Evolutionary conservation across 2,329 filamentous ascomycete genomes (phyloP), one percentile per base, ranked within the genome.

Genomic region (Colletotrichum falcatum): DNA sequence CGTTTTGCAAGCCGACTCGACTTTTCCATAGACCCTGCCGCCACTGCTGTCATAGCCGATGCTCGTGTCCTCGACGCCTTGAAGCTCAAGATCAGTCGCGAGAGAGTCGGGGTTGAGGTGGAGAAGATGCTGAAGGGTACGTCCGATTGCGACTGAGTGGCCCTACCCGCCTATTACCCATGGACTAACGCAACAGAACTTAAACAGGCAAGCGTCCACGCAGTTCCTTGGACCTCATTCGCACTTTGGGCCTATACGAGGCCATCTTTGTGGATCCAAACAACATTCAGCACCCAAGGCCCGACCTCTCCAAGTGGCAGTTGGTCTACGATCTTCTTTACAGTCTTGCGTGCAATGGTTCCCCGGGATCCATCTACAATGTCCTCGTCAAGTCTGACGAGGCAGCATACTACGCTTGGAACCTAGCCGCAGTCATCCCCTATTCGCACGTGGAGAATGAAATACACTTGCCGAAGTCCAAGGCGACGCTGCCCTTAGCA

Each of bases 11-110:
- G 94, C 76, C 88, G 95, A 26, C 85, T 98, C 9, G 86, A 87
- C 55, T 99, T 97, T 78, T 83, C 81, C 12, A 97, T 99, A 73
- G 92, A 97, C 72, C 79, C 84, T 0, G 84, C 87, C 37, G 91
- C 92, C 0, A 88, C 92, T 76, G 78, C 83, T 51, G 91, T 89
- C 30, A 99, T 99, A 95, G 87, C 86, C 16, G 87, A 97, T 74
- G 78, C 83, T n/a, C 86, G 88, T n/a, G 96, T 99, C 59, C 87
- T 95, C 69, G 84, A 90, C 14, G 92, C 94, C 4, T 83, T 99
- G n/a, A 89, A 88, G 60, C 80, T 91, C 37, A 99, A 99, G 79
- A 98, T 99, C 74, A 98, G 93, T 76, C 90, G 94, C 65, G 96
- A 99, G 80, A 87, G 96, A 67, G 91, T 99, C 1, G 94, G 94